Evolutionary conservation across 2,329 filamentous ascomycete genomes (phyloP), one percentile per base, ranked within the genome.

Genomic region (Verticillium albo-atrum): DNA sequence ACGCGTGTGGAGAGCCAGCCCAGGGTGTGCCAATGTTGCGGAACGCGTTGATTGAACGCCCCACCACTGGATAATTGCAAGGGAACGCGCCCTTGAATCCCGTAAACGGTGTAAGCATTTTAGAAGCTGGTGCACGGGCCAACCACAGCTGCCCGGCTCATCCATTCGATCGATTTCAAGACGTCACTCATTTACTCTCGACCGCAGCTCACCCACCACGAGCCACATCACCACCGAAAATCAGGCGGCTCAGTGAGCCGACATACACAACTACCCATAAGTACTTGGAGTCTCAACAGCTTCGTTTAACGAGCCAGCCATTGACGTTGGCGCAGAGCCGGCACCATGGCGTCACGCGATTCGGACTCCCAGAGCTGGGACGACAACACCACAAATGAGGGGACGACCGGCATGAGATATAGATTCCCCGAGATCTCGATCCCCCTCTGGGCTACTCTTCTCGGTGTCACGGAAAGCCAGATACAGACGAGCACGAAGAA

Each of bases 371-470:
- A n/a, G 15, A 20, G 32, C 30, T 55, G 54, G 54, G 54, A 23
- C 14, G 30, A 55, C 25, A 35, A 23, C 30, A 28, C 20, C 4
- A 28, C 25, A 1, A 30, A 15, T 17, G 51, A 53, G 25, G 25
- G 25, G 15, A 53, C 51, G n/a, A 17, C 20, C 26, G 7, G 9
- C 34, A 30, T 23, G 10, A 50, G 2, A 50, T 53, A 53, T 6
- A 35, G 20, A 6, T 42, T 32, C 15, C 54, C 54, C 30, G 23
- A 56, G 17, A 42, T 57, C 4, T 4, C 34, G 6, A 54, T 63
- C 9, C 50, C 62, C 7, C 14, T 60, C 10, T 52, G 59, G 37
- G 56, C 60, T 25, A 53, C 30, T 5, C 50, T 61, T 6, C 20
- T 53, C 9, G 55, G 53, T 15, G 52, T 56, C 35, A 56, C 28